phyloP scores from a whole-genome alignment of 495 filamentous ascomycete species.

The Penicillium angulare region DNA sequence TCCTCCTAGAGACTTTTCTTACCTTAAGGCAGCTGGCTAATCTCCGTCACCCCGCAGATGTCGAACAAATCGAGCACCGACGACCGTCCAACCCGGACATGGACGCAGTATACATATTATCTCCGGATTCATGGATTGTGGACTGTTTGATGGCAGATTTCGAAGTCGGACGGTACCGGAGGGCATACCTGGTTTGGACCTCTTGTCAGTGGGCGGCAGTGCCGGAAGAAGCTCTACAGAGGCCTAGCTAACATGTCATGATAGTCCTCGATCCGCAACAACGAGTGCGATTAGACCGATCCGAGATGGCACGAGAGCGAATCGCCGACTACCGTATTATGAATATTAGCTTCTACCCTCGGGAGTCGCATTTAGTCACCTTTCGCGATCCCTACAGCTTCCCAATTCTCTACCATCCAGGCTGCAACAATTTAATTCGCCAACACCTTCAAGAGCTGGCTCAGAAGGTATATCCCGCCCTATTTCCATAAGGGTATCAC shows the following conservation, averaged over 20 bases:
- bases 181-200: slow-evolving; percentile 80
- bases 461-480: slow-evolving; percentile 63
- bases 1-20: background rate
- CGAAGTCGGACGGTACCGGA: slow-evolving; percentile 73
- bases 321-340: slow-evolving; percentile 72
- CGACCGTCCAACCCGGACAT: slow-evolving; percentile 77
- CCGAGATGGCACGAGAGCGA: slow-evolving; percentile 61
- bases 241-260: slow-evolving; percentile 12
- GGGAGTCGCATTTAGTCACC: slow-evolving; percentile 87
- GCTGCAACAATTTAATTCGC: slow-evolving; percentile 78
- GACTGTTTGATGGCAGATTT: slow-evolving; percentile 93
- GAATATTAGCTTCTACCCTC: slow-evolving; percentile 82
- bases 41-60: slow-evolving; percentile 54
- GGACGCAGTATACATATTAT: slow-evolving; percentile 91
- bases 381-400: slow-evolving; percentile 96
- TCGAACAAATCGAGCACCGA: slow-evolving; percentile 86
- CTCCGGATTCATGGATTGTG: slow-evolving; percentile 79
- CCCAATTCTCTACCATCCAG: slow-evolving; percentile 85
- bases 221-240: slow-evolving; percentile 1
- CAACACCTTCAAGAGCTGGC: slow-evolving; percentile 79
- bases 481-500: background rate
- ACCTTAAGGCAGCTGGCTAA: slow-evolving; percentile 25
- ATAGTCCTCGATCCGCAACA: slow-evolving; percentile 55
- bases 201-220: slow-evolving; percentile 51
- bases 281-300: slow-evolving; percentile 56